A percentile compares a stretch with the other conserved stretches of the same genome.
These are phyloP conservation scores for Vanilla planifolia DNA, from an alignment of 106 monocot genomes.

Conservation along the genomic window DNA sequence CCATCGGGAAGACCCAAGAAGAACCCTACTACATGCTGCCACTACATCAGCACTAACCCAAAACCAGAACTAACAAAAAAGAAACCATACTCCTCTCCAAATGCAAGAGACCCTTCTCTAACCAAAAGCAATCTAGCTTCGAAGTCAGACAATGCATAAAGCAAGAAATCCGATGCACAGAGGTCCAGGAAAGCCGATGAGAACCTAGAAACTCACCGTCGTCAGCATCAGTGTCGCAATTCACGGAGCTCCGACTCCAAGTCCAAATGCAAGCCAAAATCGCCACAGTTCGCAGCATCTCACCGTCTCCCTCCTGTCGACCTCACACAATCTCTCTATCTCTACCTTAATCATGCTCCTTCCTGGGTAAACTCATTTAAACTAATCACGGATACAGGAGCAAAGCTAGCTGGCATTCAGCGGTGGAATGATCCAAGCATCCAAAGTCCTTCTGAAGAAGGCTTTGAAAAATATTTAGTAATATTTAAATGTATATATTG, in stretches of 20 bases:
- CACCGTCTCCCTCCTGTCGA: conserved; percentile 1
- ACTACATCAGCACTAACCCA: neutral
- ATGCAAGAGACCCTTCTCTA: neutral
- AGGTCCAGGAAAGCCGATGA: neutral
- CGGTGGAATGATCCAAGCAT: too few relatives aligned
- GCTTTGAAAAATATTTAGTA: too few relatives aligned
- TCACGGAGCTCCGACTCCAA: conserved; percentile 12
- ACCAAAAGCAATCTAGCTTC: neutral
- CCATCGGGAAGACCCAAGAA: neutral
- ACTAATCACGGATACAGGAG: too few relatives aligned
- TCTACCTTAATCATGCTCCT: too few relatives aligned
- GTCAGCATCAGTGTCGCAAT: conserved; percentile 17
- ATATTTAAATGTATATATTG: too few relatives aligned
- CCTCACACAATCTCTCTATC: too few relatives aligned
- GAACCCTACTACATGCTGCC: neutral
- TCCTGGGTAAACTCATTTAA: too few relatives aligned
- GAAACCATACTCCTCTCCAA: neutral
- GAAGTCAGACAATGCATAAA: neutral
- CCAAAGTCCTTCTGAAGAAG: too few relatives aligned
- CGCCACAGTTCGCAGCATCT: conserved; percentile 12
- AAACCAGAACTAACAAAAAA: neutral
- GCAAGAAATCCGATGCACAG: neutral
- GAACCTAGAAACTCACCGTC: conserved; percentile 23
- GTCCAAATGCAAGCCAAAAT: conserved; percentile 17
- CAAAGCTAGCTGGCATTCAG: too few relatives aligned